Evolutionary conservation across 192 early-diverging fungal genomes (phyloP).

Genomic region (Phlyctochytrium bullatum): DNA sequence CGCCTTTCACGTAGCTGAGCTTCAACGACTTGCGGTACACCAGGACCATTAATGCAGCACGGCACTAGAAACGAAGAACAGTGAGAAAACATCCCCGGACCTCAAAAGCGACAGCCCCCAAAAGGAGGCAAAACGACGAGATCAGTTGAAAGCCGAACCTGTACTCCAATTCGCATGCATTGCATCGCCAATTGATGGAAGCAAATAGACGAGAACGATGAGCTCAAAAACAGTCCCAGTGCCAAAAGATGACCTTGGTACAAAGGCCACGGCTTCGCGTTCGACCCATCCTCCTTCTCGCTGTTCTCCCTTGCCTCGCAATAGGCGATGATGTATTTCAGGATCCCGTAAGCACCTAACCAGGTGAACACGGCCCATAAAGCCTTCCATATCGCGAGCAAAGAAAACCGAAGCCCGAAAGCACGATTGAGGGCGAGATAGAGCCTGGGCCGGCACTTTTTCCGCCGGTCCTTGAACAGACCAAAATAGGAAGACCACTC

Average conservation of each 20-base stretch:
- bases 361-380: conserved; percentile 64
- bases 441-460: conserved; percentile 47
- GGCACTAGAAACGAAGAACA: conserved; percentile 40
- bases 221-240: conserved; percentile 45
- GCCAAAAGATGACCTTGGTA: conserved; percentile 22
- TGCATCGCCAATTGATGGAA: conserved; percentile 48
- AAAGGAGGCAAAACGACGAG: too few relatives aligned
- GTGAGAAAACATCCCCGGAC: not conserved
- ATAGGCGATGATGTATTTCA: conserved; percentile 46
- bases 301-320: conserved; percentile 28
- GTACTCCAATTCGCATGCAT: conserved; percentile 42
- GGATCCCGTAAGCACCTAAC: conserved; percentile 53
- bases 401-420: conserved; percentile 53
- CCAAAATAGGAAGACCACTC: conserved; percentile 18
- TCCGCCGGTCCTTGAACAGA: not conserved
- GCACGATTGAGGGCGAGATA: conserved; percentile 51
- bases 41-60: conserved; percentile 72
- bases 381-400: conserved; percentile 62
- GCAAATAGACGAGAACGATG: conserved; percentile 36
- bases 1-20: conserved; percentile 60
- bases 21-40: conserved; percentile 70
- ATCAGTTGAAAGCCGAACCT: conserved; percentile 22
- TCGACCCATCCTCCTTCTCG: too few relatives aligned
- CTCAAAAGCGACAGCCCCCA: conserved; percentile 3
- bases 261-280: not conserved